Base-by-base conservation (phyloP, 352 stramenopile species). In the Globisporangium emineosum region DNA sequence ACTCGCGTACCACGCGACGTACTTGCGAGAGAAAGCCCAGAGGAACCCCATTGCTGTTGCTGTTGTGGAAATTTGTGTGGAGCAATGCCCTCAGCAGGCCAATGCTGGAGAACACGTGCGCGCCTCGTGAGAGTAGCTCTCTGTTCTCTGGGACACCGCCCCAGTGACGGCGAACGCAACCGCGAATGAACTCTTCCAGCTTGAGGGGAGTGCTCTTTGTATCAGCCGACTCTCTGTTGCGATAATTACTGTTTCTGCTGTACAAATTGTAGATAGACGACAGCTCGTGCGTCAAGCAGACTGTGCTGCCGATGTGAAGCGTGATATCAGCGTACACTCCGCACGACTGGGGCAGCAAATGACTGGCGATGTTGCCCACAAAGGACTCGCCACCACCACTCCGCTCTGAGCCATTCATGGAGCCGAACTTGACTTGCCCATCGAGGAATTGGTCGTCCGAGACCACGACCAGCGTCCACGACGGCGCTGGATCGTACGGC, bases 131-230 rank as follows among this genome's bases (percentile, higher is more conserved):
- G 47, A 84, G 47, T 0, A 89, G 32, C 3, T 66, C 43, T 12
- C 73, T 65, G 30, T 54, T 76, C 49, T 70, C 75, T 37, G 60
- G 75, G 2, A 78, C 43, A 17, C 67, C 69, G 15, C 69, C 70
- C 67, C 75, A 82, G 45, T 89, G 76, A 1, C 70, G 71, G 3
- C 70, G 76, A 35, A 81, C 65, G 49, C 78, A 86, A 6, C 64
- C 33, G 3, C 76, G 75, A 19, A 88, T 52, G 57, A 61, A 59
- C 13, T 74, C 40, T 33, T 69, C 27, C 13, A 73, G 52, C 30
- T 57, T 4, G 6, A 45, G 15, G 29, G 8, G 17, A 30, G 12
- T 0, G n/a, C n/a, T n/a, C 9, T 57, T 19, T 57, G 51, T 27
- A 12, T 40, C 29, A n/a, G 6, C 23, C 13, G 2, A 15, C 3